These are phyloP conservation scores for Macrolepiota dolichaula DNA, from an alignment of 768 basidiomycete species.

Conservation along the genomic window DNA sequence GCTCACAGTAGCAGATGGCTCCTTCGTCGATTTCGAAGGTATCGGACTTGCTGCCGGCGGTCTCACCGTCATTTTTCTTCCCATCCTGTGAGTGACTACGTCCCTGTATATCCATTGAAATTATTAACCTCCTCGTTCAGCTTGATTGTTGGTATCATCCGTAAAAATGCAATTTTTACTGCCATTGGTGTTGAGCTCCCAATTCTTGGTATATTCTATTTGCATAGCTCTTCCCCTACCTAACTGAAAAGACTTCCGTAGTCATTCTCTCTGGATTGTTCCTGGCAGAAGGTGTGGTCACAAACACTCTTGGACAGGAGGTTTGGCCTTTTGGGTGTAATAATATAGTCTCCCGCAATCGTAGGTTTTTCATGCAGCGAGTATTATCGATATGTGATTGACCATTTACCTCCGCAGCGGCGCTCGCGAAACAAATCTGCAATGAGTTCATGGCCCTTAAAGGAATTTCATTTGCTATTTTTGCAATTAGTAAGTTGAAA, in stretches of 20 bases:
- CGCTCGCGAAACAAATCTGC: not conserved
- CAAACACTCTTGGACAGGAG: not conserved
- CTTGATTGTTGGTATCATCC: not conserved
- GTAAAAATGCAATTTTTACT: not conserved
- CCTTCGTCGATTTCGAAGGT: not conserved
- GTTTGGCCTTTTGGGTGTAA: not conserved
- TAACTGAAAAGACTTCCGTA: not conserved
- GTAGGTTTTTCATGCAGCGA: not conserved
- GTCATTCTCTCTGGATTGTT: not conserved
- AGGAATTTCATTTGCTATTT: not conserved
- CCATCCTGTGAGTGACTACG: not conserved
- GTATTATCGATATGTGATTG: not conserved
- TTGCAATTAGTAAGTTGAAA: not conserved
- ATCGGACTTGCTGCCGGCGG: not conserved
- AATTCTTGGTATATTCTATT: not conserved
- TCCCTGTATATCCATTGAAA: not conserved
- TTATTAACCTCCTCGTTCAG: not conserved
- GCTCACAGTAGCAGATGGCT: not conserved
- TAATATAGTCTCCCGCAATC: not conserved
- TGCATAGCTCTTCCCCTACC: not conserved
- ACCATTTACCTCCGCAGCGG: not conserved
- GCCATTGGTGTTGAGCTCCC: slow-evolving; percentile 3
- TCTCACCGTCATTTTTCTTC: not conserved
- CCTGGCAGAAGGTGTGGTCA: not conserved
- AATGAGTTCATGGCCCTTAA: not conserved